Conservation (phyloP, 2,329 filamentous ascomycete genomes). For the Diatrype stigma region DNA sequence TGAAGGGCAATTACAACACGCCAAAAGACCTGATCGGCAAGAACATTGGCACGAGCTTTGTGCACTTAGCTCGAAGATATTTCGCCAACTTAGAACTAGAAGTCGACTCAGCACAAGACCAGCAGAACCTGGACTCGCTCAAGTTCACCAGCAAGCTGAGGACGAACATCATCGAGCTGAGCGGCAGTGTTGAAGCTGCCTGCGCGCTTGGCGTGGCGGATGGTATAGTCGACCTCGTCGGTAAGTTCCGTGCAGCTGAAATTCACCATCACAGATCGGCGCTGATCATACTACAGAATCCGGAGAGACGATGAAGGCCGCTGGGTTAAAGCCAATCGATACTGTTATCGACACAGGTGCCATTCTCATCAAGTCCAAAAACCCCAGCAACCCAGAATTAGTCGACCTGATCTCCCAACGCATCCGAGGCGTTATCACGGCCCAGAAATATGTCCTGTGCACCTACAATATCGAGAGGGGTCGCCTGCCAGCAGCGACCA, state of each 20-base stretch:
- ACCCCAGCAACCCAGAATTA: slow-evolving; percentile 72
- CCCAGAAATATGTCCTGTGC: slow-evolving; percentile 89
- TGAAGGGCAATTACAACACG: slow-evolving; percentile 68
- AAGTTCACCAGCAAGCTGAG: slow-evolving; percentile 51
- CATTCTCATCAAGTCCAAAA: slow-evolving; percentile 86
- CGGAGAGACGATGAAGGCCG: slow-evolving; percentile 95
- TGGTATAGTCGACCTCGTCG: slow-evolving; percentile 95
- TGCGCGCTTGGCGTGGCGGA: slow-evolving; percentile 94
- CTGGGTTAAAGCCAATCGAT: slow-evolving; percentile 88
- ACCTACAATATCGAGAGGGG: slow-evolving; percentile 86
- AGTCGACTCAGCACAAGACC: slow-evolving; percentile 36
- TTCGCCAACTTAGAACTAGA: slow-evolving; percentile 72
- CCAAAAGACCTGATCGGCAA: slow-evolving; percentile 81
- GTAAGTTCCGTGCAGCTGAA: slow-evolving; percentile 47
- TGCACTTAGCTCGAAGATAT: slow-evolving; percentile 75
- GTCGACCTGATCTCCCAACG: slow-evolving; percentile 81
- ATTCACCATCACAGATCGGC: not conserved
- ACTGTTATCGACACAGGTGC: slow-evolving; percentile 87
- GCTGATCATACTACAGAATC: slow-evolving; percentile 62
- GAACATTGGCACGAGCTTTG: slow-evolving; percentile 95
- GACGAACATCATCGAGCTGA: slow-evolving; percentile 90
- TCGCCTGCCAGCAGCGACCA: slow-evolving; percentile 61
- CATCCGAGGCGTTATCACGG: slow-evolving; percentile 91
- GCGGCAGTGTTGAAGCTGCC: slow-evolving; percentile 94
- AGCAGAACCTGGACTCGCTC: slow-evolving; percentile 28